These are phyloP conservation scores for Arxiozyma bovina DNA, from an alignment of 1,139 yeast genomes.

Conservation along the genomic window DNA sequence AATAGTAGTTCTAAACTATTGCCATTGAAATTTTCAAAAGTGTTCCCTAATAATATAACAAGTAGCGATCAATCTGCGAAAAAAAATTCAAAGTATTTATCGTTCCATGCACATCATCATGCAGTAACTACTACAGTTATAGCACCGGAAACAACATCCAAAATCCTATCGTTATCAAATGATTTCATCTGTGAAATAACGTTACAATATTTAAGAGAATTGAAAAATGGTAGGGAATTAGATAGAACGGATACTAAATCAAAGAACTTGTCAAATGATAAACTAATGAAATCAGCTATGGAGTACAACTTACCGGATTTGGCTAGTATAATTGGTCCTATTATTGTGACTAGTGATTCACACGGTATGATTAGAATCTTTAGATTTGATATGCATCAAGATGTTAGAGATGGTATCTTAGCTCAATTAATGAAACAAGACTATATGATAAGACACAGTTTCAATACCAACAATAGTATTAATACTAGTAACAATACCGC, in stretches of 20 bases:
- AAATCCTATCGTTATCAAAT: constrained; percentile 61
- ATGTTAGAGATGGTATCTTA: constrained; percentile 31
- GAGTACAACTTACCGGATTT: constrained; percentile 1
- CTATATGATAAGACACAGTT: not conserved
- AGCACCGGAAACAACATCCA: constrained; percentile 66
- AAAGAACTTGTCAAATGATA: not conserved
- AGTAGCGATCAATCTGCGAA: not conserved
- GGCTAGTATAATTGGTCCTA: constrained; percentile 30
- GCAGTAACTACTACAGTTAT: constrained; percentile 69
- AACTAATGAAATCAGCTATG: not conserved
- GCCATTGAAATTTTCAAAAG: constrained; percentile 3
- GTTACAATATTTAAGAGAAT: constrained; percentile 33
- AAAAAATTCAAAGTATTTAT: constrained; percentile 36
- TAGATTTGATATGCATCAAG: constrained; percentile 64
- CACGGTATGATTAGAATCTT: constrained; percentile 67
- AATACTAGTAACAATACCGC: not conserved
- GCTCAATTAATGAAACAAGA: constrained; percentile 14
- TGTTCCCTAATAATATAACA: not conserved
- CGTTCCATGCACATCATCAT: constrained; percentile 72
- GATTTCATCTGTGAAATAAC: constrained; percentile 70
- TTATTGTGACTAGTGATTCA: constrained; percentile 69
- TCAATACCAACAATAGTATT: not conserved
- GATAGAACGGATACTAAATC: not conserved
- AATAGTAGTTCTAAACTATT: not conserved
- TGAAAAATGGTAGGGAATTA: constrained; percentile 6